phyloP scores from a whole-genome alignment of 495 filamentous ascomycete species.

The Aspergillus affinis region DNA sequence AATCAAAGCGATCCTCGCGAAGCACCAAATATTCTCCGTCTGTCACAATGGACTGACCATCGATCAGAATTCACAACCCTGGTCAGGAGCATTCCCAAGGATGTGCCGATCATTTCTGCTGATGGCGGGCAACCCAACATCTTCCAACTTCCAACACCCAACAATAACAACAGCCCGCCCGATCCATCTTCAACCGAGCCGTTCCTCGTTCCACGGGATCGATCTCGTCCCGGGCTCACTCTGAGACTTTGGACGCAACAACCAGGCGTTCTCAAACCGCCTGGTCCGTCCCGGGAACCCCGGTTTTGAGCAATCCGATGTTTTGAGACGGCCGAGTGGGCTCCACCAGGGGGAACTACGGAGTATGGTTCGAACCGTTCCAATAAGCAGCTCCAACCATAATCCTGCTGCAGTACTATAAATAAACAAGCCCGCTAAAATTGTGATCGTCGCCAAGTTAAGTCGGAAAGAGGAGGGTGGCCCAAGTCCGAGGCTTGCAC shows the following conservation, averaged over 20 bases:
- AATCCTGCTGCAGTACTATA: not conserved
- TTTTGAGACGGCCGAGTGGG: conserved; percentile 2
- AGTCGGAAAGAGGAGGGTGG: conserved; percentile 3
- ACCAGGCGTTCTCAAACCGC: conserved; percentile 6
- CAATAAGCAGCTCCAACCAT: conserved; percentile 1
- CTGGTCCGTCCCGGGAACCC: not conserved
- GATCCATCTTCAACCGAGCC: not conserved
- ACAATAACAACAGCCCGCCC: not conserved
- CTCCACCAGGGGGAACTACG: conserved; percentile 7
- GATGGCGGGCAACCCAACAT: not conserved
- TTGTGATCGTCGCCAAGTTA: not conserved
- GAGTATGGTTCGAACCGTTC: conserved; percentile 11
- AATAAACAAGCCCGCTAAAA: not conserved
- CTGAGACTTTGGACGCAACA: conserved; percentile 6
- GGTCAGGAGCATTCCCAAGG: not conserved
- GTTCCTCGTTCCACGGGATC: not conserved
- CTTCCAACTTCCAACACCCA: not conserved
- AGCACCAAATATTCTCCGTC: not conserved
- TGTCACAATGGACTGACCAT: too few species aligned
- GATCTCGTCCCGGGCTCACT: not conserved
- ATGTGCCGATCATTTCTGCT: not conserved
- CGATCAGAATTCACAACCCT: too few species aligned
- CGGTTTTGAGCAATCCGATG: conserved; percentile 2
- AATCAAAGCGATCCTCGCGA: not conserved
- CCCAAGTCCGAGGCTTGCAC: not conserved